Percentiles rank a stretch among this genome's conserved stretches.
Evolutionary conservation across 768 basidiomycete genomes (phyloP).

Genomic region (Pulveroboletus sp.): DNA sequence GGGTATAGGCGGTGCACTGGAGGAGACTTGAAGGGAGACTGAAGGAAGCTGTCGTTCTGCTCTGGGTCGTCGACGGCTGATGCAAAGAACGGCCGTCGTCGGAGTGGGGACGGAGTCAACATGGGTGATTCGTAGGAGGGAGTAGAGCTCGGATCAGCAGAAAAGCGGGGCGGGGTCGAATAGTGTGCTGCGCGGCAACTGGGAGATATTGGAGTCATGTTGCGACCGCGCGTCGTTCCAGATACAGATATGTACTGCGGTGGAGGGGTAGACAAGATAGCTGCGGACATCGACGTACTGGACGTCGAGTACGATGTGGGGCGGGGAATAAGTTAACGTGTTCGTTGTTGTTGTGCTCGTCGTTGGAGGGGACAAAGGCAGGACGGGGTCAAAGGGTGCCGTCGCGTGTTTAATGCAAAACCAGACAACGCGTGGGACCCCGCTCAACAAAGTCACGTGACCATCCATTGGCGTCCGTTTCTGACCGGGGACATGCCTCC

Average conservation of each 20-base stretch:
- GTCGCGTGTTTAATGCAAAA: conserved; percentile 30
- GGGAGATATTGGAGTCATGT: conserved; percentile 31
- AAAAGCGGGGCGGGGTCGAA: conserved; percentile 33
- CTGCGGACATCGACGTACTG: conserved; percentile 19
- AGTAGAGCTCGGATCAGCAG: conserved; percentile 17
- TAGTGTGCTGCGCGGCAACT: conserved; percentile 30
- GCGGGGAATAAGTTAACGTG: conserved; percentile 15
- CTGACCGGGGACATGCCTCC: conserved; percentile 7
- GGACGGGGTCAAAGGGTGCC: conserved; percentile 6
- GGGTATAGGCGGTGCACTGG: conserved; percentile 40
- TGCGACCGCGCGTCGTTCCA: conserved; percentile 28
- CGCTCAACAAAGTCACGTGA: conserved; percentile 35
- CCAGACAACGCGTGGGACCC: conserved; percentile 26
- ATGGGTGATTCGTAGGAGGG: conserved; percentile 53
- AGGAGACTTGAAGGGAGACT: conserved; percentile 48
- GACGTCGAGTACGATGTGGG: conserved; percentile 6
- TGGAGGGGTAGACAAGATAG: conserved; percentile 29
- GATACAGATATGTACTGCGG: conserved; percentile 35
- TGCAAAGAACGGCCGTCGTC: conserved; percentile 40
- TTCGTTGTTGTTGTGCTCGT: conserved; percentile 21
- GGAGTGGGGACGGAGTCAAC: conserved; percentile 61
- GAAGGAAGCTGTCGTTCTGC: conserved; percentile 49
- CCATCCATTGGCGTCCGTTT: conserved; percentile 24
- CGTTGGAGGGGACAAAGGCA: conserved; percentile 19
- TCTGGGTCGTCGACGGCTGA: conserved; percentile 27